Evolutionary conservation across 345 rosid genomes (phyloP).

Genomic region (Eucalyptus coolabah): DNA sequence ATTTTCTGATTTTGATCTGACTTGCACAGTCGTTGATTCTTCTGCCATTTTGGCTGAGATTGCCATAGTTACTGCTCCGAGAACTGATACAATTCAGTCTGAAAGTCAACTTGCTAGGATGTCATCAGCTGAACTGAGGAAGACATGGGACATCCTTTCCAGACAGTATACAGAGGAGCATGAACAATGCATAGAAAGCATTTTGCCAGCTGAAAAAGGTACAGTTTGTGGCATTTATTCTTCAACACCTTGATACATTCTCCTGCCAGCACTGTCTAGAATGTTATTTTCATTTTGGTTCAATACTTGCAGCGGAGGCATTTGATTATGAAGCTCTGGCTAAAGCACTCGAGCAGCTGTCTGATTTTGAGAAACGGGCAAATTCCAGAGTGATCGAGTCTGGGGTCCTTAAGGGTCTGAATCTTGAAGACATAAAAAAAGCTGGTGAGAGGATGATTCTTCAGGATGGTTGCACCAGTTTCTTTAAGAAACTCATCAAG

Average conservation of each 20-base stretch:
- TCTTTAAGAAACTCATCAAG: slow-evolving; percentile 54
- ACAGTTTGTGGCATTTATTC: background rate
- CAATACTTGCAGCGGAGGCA: slow-evolving; percentile 30
- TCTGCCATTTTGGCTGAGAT: slow-evolving; percentile 95
- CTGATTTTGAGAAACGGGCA: slow-evolving; percentile 73
- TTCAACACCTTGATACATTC: background rate
- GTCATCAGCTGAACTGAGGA: slow-evolving; percentile 76
- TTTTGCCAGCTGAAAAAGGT: slow-evolving; percentile 64
- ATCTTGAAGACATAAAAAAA: slow-evolving; percentile 78
- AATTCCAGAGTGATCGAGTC: slow-evolving; percentile 80
- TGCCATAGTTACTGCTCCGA: slow-evolving; percentile 85
- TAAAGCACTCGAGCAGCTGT: slow-evolving; percentile 61
- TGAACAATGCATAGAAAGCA: slow-evolving; percentile 79
- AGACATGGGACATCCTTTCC: slow-evolving; percentile 67
- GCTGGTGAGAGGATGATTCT: slow-evolving; percentile 83
- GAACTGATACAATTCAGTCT: slow-evolving; percentile 43
- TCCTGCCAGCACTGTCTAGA: background rate
- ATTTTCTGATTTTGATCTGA: slow-evolving; percentile 96
- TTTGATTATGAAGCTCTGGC: slow-evolving; percentile 62
- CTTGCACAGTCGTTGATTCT: slow-evolving; percentile 91
- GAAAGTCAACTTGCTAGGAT: slow-evolving; percentile 45
- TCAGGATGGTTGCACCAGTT: slow-evolving; percentile 78
- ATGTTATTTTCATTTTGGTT: background rate
- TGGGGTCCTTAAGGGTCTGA: slow-evolving; percentile 80
- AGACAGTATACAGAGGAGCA: slow-evolving; percentile 76